phyloP scores from a whole-genome alignment of 371 early-diverging fungal species.

The Mortierella sp. region DNA sequence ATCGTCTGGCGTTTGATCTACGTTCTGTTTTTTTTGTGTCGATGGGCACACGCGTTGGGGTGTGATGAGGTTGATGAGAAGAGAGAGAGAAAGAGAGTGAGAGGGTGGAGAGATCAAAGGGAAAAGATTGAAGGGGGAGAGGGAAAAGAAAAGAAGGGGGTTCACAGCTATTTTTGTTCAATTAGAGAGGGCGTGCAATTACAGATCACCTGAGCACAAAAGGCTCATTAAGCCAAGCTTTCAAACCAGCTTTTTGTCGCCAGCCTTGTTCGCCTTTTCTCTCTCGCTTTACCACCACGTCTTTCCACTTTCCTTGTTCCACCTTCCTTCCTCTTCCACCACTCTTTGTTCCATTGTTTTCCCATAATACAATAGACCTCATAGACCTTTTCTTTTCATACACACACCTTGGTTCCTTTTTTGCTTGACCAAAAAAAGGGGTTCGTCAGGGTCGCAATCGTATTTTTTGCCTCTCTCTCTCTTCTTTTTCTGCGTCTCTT shows the following conservation, averaged over 20 bases:
- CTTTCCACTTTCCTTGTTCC: background rate
- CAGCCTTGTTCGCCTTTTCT: background rate
- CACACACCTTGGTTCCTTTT: no score
- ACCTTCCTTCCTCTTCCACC: background rate
- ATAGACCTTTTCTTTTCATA: no score
- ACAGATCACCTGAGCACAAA: background rate
- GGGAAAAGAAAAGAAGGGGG: background rate
- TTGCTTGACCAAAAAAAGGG: background rate
- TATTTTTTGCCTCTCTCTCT: background rate
- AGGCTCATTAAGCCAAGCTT: background rate
- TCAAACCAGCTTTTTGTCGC: background rate
- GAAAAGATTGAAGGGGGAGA: background rate
- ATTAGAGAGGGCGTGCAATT: conserved; percentile 10
- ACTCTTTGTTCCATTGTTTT: no score
- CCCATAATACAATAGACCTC: no score
- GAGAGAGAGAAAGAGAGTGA: background rate
- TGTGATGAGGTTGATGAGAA: background rate
- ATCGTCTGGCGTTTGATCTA: background rate
- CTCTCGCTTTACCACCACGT: background rate
- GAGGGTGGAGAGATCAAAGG: background rate
- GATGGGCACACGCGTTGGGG: background rate
- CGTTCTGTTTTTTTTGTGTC: background rate
- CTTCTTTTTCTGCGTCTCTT: background rate
- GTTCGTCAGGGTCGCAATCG: background rate
- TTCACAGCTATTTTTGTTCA: background rate